phyloP scores from a whole-genome alignment of 2,329 filamentous ascomycete species.

The Myotisia sp. region DNA sequence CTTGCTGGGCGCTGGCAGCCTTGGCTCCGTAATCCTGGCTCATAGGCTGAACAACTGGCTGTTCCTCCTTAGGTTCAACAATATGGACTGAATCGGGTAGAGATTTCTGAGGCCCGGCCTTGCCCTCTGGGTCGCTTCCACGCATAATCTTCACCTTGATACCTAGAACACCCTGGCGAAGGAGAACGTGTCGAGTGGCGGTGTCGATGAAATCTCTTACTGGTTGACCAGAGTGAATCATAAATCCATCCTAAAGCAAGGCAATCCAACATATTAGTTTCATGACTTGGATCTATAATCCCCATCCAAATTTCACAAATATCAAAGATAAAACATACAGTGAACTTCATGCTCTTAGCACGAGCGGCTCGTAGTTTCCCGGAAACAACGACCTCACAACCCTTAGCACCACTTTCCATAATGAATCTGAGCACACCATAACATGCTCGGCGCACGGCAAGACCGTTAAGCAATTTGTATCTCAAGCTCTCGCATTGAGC shows the following conservation, averaged over 20 bases:
- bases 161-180: slow-evolving; percentile 98
- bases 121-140: slow-evolving; percentile 97
- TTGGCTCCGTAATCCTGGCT: slow-evolving; percentile 99
- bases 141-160: slow-evolving; percentile 99
- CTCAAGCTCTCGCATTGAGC: slow-evolving; percentile 99
- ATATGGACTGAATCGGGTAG: slow-evolving; percentile 98
- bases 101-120: slow-evolving; percentile 91
- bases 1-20: slow-evolving; percentile 50
- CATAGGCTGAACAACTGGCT: slow-evolving; percentile 83
- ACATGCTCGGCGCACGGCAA: slow-evolving; percentile 95
- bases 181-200: slow-evolving; percentile 97
- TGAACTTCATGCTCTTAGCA: slow-evolving; percentile 99
- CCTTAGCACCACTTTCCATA: slow-evolving; percentile 99
- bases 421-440: slow-evolving; percentile 99
- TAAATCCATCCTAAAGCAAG: slow-evolving; percentile 88
- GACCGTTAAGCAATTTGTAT: slow-evolving; percentile 99
- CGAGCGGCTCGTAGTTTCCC: slow-evolving; percentile 97
- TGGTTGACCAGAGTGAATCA: slow-evolving; percentile 99
- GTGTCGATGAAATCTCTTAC: slow-evolving; percentile 99
- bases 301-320: background rate
- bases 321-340: slow-evolving; percentile 41
- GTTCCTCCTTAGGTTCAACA: slow-evolving; percentile 99
- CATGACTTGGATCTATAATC: background rate
- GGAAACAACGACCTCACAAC: slow-evolving; percentile 98
- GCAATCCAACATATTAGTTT: slow-evolving; percentile 1